Conservation (phyloP, 2,329 filamentous ascomycete genomes). For the Rutstroemia sydowiana region DNA sequence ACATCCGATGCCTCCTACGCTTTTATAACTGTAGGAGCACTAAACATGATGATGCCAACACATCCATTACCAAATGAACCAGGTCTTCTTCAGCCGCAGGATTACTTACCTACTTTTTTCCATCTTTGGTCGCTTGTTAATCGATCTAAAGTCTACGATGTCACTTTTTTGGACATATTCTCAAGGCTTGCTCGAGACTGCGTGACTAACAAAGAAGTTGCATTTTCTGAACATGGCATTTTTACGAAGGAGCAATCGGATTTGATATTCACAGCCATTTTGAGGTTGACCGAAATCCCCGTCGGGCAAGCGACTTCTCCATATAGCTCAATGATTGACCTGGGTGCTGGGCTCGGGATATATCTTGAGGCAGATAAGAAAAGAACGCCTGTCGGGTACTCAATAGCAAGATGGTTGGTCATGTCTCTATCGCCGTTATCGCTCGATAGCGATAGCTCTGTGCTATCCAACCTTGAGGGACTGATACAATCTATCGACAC, state of each 20-base stretch:
- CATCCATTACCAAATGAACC: slow-evolving; percentile 65
- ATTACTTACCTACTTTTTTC: slow-evolving; percentile 89
- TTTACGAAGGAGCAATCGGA: slow-evolving; percentile 90
- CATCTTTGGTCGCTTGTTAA: slow-evolving; percentile 93
- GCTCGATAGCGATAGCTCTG: slow-evolving; percentile 67
- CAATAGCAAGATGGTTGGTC: slow-evolving; percentile 86
- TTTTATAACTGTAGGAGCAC: slow-evolving; percentile 81
- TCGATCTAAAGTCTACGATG: slow-evolving; percentile 79
- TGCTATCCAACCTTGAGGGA: slow-evolving; percentile 79
- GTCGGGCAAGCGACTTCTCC: slow-evolving; percentile 93
- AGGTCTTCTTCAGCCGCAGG: slow-evolving; percentile 65
- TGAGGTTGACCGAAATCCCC: slow-evolving; percentile 87
- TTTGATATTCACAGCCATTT: slow-evolving; percentile 82
- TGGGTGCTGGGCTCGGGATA: slow-evolving; percentile 72
- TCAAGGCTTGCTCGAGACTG: slow-evolving; percentile 83
- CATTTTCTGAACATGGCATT: slow-evolving; percentile 80
- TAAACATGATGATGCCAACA: slow-evolving; percentile 86
- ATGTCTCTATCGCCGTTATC: slow-evolving; percentile 87
- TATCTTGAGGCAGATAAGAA: slow-evolving; percentile 89
- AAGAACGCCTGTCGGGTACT: slow-evolving; percentile 85
- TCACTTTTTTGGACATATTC: slow-evolving; percentile 81
- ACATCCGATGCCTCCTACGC: slow-evolving; percentile 87
- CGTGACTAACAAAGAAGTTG: slow-evolving; percentile 63
- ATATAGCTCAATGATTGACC: slow-evolving; percentile 74
- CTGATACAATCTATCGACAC: slow-evolving; percentile 93